Evolutionary conservation across 495 filamentous ascomycete genomes (phyloP), one percentile per base, ranked within the genome.

Genomic region (Hypoxylon cercidicola): DNA sequence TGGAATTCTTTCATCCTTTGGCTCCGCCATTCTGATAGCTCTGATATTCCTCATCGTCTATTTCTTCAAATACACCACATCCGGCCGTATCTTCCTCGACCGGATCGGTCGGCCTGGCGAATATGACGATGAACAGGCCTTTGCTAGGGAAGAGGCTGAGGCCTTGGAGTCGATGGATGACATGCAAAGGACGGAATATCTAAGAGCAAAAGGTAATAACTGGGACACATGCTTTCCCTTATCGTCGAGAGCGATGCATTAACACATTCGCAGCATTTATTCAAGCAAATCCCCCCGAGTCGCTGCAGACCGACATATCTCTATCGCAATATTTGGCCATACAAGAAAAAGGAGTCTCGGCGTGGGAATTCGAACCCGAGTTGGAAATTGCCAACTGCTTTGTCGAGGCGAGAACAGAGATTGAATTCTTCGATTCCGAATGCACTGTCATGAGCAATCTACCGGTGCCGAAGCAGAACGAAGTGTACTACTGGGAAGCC

Each of bases 401-500:
- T 74, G 95, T 99, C 44, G 93, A 99, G 79, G 94, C 75, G 16
- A 85, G 96, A 65, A 99, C 95, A 1, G 95, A 99, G 75, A 95
- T 99, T 54, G 95, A 99, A 73, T 99, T 99, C 80, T 98, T 95
- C 68, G 95, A 99, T 75, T 92, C 91, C 10, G 96, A 95, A 74
- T 98, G 95, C 77, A 96, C 92, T 72, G 96, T 98, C 47, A 91
- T 97, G 82, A 97, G 90, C 75, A 99, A 99, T 66, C 78, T 99
- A 37, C 95, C 95, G 0, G 89, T 99, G 34, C 95, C 95, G 19
- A 99, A 99, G 74, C 95, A 99, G 72, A 98, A 99, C 69, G 95
- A 99, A 73, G 93, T 97, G 12, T 98, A 98, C 72, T 99, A 99
- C 75, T 99, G 95, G 95, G 95, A 99, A 72, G 92, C 95, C 12